Percentiles rank a stretch among this genome's conserved stretches.
Conservation (phyloP, 2,329 filamentous ascomycete genomes). For the Drechslerella coelobrocha region DNA sequence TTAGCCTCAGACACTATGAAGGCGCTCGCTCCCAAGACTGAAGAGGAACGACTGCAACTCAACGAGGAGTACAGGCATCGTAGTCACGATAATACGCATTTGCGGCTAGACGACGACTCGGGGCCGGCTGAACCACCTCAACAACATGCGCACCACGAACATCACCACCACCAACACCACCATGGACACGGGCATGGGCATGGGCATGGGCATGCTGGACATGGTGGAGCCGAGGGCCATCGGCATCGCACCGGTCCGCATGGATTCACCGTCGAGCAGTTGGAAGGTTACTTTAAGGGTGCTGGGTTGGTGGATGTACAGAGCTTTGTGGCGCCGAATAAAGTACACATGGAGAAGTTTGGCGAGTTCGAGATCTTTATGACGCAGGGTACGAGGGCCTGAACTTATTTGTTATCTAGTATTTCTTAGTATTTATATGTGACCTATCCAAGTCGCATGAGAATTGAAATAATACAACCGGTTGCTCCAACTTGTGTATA, state of each 20-base stretch:
- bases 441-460: neutral
- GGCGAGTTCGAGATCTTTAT: slow-evolving; percentile 34
- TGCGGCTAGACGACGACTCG: slow-evolving; percentile 7
- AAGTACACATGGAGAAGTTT: slow-evolving; percentile 23
- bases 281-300: slow-evolving; percentile 32
- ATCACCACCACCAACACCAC: slow-evolving; percentile 22
- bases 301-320: slow-evolving; percentile 32
- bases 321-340: slow-evolving; percentile 34
- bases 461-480: too few relatives aligned
- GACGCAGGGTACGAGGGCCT: slow-evolving; percentile 28
- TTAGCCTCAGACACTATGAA: slow-evolving; percentile 4
- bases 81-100: slow-evolving; percentile 42
- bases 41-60: slow-evolving; percentile 22
- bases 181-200: slow-evolving; percentile 16
- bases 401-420: neutral
- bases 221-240: neutral
- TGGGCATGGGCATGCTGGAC: neutral
- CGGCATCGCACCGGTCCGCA: slow-evolving; percentile 36
- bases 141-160: too few relatives aligned
- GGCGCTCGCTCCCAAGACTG: neutral
- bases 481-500: too few relatives aligned
- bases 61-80: slow-evolving; percentile 37
- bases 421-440: neutral
- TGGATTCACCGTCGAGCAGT: slow-evolving; percentile 27
- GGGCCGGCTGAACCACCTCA: slow-evolving; percentile 6